Evolutionary conservation across 345 rosid species (phyloP), one percentile per base, ranked within the genome.

Genomic region (rapeseed (Brassica napus)): DNA sequence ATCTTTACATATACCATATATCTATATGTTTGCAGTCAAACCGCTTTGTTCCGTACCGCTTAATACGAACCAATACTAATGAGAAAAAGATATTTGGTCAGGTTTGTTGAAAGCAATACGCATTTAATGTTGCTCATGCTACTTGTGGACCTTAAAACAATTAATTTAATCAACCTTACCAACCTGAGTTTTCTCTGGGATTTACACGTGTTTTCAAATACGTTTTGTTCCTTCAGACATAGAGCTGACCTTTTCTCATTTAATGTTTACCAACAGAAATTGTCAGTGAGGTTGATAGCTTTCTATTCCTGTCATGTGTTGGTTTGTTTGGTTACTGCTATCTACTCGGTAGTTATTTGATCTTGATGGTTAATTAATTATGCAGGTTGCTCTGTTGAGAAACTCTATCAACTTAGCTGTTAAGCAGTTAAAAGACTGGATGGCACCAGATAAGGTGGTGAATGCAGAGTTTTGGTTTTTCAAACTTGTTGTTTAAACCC

Each of bases 391-490:
- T 30, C 59, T 90, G 83, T 15, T 96, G 21, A 89, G 86, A 83
- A 87, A 80, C 82, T 84, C 98, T 3, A 83, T 90, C 72, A 79
- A 5, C 32, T 62, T 88, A 73, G 92, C 93, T 28, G 85, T 92
- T 52, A 90, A 87, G 87, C 83, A 90, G 82, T 72, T 96, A 71
- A 88, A 88, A 74, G 74, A 71, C 9, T 96, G 99, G 99, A 93
- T 93, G 88, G 35, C 4, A 7, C 95, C 97, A 2, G 94, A 88
- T 69, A 96, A 90, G 92, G 99, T 87, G 92, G 99, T 87, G 47
- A 30, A 24, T 64, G 63, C 72, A n/a, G 63, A 69, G n/a, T 75
- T 75, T 16, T 47, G 62, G 42, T 35, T 78, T 35, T 0, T 63
- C 18, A n/a, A 63, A 15, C 4, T 55, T 47, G 60, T 66, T 77